A percentile compares a stretch with the other conserved stretches of the same genome.
Conservation (phyloP, 2,329 filamentous ascomycete species). For the Pezicula carpinea region DNA sequence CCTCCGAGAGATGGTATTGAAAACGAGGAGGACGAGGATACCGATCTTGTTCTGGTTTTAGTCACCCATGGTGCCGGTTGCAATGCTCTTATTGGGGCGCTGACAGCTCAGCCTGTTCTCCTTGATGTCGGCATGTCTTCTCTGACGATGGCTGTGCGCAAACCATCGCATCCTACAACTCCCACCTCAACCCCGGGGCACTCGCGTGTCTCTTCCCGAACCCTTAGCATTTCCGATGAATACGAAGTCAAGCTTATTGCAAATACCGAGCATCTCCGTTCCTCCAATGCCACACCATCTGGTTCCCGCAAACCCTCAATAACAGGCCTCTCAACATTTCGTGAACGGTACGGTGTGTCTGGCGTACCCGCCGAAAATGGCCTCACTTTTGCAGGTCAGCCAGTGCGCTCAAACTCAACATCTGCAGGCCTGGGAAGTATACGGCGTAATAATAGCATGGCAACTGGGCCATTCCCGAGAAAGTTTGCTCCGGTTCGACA, state of each 20-base stretch:
- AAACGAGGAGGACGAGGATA: slow-evolving; percentile 53
- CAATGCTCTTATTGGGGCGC: slow-evolving; percentile 88
- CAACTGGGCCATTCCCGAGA: slow-evolving; percentile 13
- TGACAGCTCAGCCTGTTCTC: slow-evolving; percentile 87
- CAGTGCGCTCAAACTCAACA: slow-evolving; percentile 7
- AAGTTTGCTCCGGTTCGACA: slow-evolving; percentile 20
- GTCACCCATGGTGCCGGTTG: slow-evolving; percentile 95
- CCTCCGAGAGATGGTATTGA: slow-evolving; percentile 33
- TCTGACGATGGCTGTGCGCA: slow-evolving; percentile 78
- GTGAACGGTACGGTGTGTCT: slow-evolving; percentile 17
- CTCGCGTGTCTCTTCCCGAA: slow-evolving; percentile 30
- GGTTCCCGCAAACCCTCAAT: slow-evolving; percentile 31
- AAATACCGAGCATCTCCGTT: slow-evolving; percentile 67
- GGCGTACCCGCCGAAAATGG: background rate
- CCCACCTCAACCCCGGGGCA: slow-evolving; percentile 24
- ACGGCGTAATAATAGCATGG: slow-evolving; percentile 25
- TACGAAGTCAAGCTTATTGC: slow-evolving; percentile 75
- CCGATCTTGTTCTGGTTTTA: slow-evolving; percentile 76
- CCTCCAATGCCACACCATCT: slow-evolving; percentile 31
- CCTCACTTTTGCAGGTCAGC: background rate
- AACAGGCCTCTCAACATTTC: slow-evolving; percentile 19
- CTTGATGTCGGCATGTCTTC: slow-evolving; percentile 88
- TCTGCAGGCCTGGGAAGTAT: slow-evolving; percentile 27
- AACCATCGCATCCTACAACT: slow-evolving; percentile 27
- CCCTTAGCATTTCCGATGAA: slow-evolving; percentile 48